phyloP scores from a whole-genome alignment of 495 filamentous ascomycete genomes.

The Aspergillus egyptiacus region DNA sequence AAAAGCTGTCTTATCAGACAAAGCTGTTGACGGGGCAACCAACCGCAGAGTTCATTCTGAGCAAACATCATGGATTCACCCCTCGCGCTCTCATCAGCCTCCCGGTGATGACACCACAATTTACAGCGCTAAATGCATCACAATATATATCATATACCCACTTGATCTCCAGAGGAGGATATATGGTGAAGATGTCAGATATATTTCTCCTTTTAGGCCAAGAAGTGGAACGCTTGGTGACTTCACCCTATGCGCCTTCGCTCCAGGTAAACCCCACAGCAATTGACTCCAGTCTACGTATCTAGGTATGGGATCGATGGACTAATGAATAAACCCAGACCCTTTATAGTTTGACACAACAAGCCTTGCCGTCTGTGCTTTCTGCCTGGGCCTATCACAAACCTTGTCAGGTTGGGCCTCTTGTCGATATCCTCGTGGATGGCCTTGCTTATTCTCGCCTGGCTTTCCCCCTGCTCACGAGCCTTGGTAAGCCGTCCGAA shows the following conservation, averaged over 20 bases:
- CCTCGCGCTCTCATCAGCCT: background rate
- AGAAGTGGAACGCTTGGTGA: slow-evolving; percentile 39
- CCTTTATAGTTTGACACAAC: slow-evolving; percentile 28
- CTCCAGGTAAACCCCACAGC: slow-evolving; percentile 31
- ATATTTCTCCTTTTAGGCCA: slow-evolving; percentile 14
- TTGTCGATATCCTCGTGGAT: slow-evolving; percentile 41
- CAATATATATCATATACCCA: background rate
- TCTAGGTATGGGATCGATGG: slow-evolving; percentile 12
- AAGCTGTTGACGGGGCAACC: slow-evolving; percentile 36
- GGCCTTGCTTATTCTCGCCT: slow-evolving; percentile 37
- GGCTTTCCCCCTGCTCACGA: slow-evolving; percentile 33
- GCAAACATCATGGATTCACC: slow-evolving; percentile 9
- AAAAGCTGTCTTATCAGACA: background rate
- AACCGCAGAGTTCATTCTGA: slow-evolving; percentile 16
- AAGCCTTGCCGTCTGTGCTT: slow-evolving; percentile 15
- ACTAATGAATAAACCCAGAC: slow-evolving; percentile 27
- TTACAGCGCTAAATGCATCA: too few species aligned
- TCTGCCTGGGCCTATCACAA: slow-evolving; percentile 40
- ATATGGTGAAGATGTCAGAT: slow-evolving; percentile 12
- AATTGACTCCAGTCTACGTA: background rate
- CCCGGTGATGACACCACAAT: too few species aligned
- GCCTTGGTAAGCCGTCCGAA: slow-evolving; percentile 35
- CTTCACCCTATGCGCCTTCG: slow-evolving; percentile 37
- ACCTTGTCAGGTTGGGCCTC: slow-evolving; percentile 38
- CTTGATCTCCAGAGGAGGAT: background rate